Conservation (phyloP, 192 early-diverging fungal species). For the Jimgerdemannia lactiflua region DNA sequence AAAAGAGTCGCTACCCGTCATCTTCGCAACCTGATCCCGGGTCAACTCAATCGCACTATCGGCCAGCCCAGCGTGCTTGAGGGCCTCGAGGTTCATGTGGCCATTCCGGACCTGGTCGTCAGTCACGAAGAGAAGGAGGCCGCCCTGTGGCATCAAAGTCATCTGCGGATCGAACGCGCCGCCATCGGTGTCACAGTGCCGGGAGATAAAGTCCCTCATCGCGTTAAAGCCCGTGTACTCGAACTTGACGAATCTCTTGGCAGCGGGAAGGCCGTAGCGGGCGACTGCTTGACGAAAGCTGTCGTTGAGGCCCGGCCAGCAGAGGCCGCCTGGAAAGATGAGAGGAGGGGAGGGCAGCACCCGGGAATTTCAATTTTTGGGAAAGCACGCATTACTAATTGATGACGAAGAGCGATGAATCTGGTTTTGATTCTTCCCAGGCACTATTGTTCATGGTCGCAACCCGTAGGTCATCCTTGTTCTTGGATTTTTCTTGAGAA, state of each 20-base stretch:
- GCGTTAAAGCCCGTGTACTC: conserved; percentile 8
- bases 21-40: conserved; percentile 5
- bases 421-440: too few species aligned
- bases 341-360: background rate
- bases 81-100: background rate
- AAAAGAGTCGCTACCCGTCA: conserved; percentile 14
- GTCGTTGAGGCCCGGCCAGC: conserved; percentile 21
- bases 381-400: too few species aligned
- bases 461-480: too few species aligned
- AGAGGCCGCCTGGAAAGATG: conserved; percentile 16
- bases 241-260: conserved; percentile 16
- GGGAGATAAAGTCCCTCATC: conserved; percentile 12
- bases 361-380: too few species aligned
- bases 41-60: conserved; percentile 4
- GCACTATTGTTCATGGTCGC: too few species aligned
- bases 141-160: conserved; percentile 14
- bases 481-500: too few species aligned
- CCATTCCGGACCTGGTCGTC: conserved; percentile 9
- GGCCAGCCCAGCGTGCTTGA: background rate
- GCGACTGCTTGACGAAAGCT: conserved; percentile 8
- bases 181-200: conserved; percentile 17
- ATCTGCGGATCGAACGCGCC: conserved; percentile 21
- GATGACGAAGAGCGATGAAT: too few species aligned
- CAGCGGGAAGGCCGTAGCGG: conserved; percentile 8
- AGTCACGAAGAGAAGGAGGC: conserved; percentile 6